Conservation (phyloP, 768 basidiomycete genomes). For the Macrolepiota albuminosa region DNA sequence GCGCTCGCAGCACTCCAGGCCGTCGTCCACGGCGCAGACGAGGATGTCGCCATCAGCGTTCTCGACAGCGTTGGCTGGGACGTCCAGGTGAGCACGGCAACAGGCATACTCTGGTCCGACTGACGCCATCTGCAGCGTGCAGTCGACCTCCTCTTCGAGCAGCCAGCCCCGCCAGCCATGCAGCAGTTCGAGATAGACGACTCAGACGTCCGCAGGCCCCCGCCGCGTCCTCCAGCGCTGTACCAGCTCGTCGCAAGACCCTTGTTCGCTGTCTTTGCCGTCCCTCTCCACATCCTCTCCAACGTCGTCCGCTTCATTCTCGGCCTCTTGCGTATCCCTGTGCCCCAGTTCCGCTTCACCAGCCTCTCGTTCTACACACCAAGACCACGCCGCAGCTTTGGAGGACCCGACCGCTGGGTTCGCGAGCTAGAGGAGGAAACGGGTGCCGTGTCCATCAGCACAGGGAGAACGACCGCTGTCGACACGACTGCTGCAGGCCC, state of each 20-base stretch:
- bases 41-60: constrained; percentile 55
- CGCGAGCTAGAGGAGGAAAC: constrained; percentile 82
- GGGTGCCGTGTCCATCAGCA: constrained; percentile 60
- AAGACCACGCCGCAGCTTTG: constrained; percentile 29
- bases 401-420: constrained; percentile 72
- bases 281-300: constrained; percentile 58
- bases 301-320: constrained; percentile 63
- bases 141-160: constrained; percentile 54
- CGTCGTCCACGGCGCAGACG: constrained; percentile 56
- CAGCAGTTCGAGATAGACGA: constrained; percentile 52
- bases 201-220: constrained; percentile 23
- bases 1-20: constrained; percentile 47
- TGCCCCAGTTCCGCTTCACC: constrained; percentile 53
- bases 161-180: constrained; percentile 15
- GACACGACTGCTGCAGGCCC: constrained; percentile 32
- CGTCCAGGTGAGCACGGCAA: constrained; percentile 46
- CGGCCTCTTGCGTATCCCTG: constrained; percentile 59
- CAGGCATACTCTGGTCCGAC: background rate
- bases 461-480: constrained; percentile 29
- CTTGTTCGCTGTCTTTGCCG: constrained; percentile 45
- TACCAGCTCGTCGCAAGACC: constrained; percentile 23
- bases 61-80: constrained; percentile 66
- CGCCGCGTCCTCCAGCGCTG: constrained; percentile 14
- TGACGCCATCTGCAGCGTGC: constrained; percentile 38
- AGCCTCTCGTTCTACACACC: constrained; percentile 42